Conservation (phyloP, 805 yeast genomes). For the Lachancea cidri region DNA sequence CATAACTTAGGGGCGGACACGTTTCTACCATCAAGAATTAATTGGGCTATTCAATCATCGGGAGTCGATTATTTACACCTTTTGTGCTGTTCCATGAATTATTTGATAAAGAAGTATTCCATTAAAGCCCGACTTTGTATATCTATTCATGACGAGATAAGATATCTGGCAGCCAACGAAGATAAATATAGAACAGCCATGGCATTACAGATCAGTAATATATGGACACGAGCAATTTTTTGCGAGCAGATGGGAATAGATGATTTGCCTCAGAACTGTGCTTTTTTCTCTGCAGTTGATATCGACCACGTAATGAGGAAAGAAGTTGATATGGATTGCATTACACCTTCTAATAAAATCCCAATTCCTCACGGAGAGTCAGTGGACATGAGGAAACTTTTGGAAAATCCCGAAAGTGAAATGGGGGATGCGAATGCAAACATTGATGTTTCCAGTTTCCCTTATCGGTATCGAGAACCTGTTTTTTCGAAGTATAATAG, state of each 20-base stretch:
- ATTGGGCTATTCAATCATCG: slow-evolving; percentile 97
- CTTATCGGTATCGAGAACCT: slow-evolving; percentile 25
- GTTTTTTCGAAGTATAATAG: slow-evolving; percentile 30
- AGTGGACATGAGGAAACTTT: slow-evolving; percentile 50
- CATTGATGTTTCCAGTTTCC: slow-evolving; percentile 19
- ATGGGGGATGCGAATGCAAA: slow-evolving; percentile 16
- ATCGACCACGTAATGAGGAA: slow-evolving; percentile 83
- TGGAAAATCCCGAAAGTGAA: slow-evolving; percentile 35
- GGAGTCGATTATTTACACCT: slow-evolving; percentile 96
- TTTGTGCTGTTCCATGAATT: slow-evolving; percentile 81
- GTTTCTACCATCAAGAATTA: slow-evolving; percentile 84
- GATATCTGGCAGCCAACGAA: slow-evolving; percentile 69
- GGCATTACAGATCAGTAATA: slow-evolving; percentile 79
- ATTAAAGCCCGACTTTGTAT: slow-evolving; percentile 74
- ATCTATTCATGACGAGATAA: slow-evolving; percentile 92
- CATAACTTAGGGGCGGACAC: slow-evolving; percentile 58
- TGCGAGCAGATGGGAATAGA: slow-evolving; percentile 86
- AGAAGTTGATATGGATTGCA: slow-evolving; percentile 87
- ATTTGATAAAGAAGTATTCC: slow-evolving; percentile 55
- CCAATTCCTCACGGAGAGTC: slow-evolving; percentile 79
- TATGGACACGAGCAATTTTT: slow-evolving; percentile 96
- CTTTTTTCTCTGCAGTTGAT: slow-evolving; percentile 92
- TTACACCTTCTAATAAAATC: slow-evolving; percentile 78
- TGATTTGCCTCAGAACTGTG: slow-evolving; percentile 91
- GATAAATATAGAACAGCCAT: slow-evolving; percentile 75